Evolutionary conservation across 2,329 filamentous ascomycete genomes (phyloP).

Genomic region (Catunica adiposa): DNA sequence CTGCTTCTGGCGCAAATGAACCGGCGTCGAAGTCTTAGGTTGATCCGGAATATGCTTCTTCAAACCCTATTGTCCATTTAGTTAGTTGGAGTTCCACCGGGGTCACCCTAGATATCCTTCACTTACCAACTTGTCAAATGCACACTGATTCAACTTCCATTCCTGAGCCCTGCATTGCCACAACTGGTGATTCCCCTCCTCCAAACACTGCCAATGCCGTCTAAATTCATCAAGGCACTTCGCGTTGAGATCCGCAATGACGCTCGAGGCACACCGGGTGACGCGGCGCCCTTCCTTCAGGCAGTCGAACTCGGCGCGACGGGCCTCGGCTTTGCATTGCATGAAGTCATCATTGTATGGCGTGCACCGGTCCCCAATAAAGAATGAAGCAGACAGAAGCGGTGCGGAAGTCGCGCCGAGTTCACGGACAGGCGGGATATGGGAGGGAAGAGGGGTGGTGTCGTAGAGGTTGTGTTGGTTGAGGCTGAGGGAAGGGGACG

Average conservation of each 20-base stretch:
- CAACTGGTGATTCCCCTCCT: conserved; percentile 93
- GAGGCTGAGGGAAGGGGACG: conserved; percentile 26
- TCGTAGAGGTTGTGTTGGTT: conserved; percentile 86
- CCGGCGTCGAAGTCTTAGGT: conserved; percentile 50
- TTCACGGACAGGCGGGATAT: conserved; percentile 85
- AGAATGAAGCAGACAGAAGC: conserved; percentile 80
- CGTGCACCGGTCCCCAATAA: conserved; percentile 90
- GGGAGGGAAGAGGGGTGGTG: conserved; percentile 82
- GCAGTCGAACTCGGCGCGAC: conserved; percentile 81
- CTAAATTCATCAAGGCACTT: conserved; percentile 84
- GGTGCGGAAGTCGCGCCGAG: conserved; percentile 86
- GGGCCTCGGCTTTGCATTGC: conserved; percentile 95
- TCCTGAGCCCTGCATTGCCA: conserved; percentile 87
- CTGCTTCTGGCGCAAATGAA: conserved; percentile 53
- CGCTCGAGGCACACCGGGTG: conserved; percentile 86
- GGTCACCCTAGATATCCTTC: neutral
- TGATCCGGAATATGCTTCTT: conserved; percentile 67
- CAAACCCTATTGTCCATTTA: conserved; percentile 42
- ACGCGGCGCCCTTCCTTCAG: conserved; percentile 93
- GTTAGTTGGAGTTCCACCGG: neutral
- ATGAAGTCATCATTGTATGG: conserved; percentile 98
- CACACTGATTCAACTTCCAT: conserved; percentile 84
- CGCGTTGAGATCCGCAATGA: conserved; percentile 91
- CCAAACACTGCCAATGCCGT: conserved; percentile 85
- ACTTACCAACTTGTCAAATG: conserved; percentile 84